A percentile compares a stretch with the other conserved stretches of the same genome.
Conservation (phyloP, 495 filamentous ascomycete genomes). For the Penicillium argentinense region DNA sequence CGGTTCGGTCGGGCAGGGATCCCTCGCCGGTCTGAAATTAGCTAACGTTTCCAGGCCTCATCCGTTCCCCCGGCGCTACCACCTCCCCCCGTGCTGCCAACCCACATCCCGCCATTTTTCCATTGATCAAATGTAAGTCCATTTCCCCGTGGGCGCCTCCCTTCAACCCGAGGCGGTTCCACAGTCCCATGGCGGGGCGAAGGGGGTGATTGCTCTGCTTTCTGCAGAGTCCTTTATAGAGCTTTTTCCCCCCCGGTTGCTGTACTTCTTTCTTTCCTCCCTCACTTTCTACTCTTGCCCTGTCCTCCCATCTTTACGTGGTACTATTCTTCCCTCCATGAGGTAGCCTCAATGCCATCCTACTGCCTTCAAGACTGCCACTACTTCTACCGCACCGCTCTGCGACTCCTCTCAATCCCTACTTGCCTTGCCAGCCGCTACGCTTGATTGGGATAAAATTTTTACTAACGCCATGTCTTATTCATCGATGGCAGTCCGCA, state of each 20-base stretch:
- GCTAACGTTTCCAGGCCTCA: constrained; percentile 21
- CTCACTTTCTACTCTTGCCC: neutral
- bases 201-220: neutral
- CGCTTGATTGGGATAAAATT: constrained; percentile 49
- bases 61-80: constrained; percentile 44
- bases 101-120: constrained; percentile 17
- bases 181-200: constrained; percentile 5
- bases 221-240: constrained; percentile 9
- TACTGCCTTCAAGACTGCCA: constrained; percentile 87
- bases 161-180: constrained; percentile 24
- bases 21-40: constrained; percentile 14
- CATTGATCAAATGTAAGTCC: constrained; percentile 22
- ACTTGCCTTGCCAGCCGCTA: constrained; percentile 74
- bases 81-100: constrained; percentile 8
- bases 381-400: constrained; percentile 85
- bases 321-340: constrained; percentile 14
- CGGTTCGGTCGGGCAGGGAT: neutral
- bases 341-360: constrained; percentile 62
- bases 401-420: constrained; percentile 77
- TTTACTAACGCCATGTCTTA: constrained; percentile 52
- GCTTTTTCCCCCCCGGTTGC: neutral
- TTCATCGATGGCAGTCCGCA: constrained; percentile 42
- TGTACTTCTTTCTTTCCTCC: too few species aligned
- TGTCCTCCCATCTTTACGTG: neutral
- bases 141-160: constrained; percentile 13